These are phyloP conservation scores for Syzygium oleosum DNA, from an alignment of 345 rosid species.

Conservation along the genomic window DNA sequence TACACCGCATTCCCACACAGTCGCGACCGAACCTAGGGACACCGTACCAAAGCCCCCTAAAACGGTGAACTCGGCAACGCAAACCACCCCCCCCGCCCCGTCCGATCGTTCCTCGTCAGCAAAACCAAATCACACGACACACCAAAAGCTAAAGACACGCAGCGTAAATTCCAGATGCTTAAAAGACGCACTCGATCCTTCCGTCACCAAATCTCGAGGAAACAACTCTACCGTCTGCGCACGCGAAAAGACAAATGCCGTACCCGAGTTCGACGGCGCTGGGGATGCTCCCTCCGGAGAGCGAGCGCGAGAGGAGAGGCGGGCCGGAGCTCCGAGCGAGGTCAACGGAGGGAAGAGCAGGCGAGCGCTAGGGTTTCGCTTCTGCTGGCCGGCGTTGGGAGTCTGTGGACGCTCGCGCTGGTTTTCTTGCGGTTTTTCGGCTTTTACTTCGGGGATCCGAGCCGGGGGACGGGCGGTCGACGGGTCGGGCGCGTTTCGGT, in stretches of 20 bases:
- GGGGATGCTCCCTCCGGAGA: not conserved
- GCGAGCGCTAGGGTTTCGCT: not conserved
- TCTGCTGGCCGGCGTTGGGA: not conserved
- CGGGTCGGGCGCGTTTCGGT: not conserved
- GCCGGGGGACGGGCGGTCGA: not conserved
- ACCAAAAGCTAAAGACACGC: not conserved
- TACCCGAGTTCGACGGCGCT: not conserved
- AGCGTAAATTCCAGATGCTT: not conserved
- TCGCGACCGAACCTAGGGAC: not conserved
- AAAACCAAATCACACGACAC: not conserved
- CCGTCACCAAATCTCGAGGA: not conserved
- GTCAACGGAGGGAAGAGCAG: not conserved
- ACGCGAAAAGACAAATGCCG: not conserved
- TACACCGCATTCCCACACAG: not conserved
- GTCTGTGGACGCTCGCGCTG: not conserved
- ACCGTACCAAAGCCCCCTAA: not conserved
- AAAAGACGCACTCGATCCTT: not conserved
- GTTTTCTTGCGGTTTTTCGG: not conserved
- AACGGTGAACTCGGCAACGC: not conserved
- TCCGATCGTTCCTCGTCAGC: not conserved
- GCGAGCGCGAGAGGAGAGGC: not conserved
- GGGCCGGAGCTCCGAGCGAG: not conserved
- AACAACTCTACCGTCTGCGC: not conserved
- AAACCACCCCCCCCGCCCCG: not conserved
- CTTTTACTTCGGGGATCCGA: not conserved